Evolutionary conservation across 202 grass and related monocot genomes (phyloP), one percentile per base, ranked within the genome.

Genomic region (Elaeis oleifera): DNA sequence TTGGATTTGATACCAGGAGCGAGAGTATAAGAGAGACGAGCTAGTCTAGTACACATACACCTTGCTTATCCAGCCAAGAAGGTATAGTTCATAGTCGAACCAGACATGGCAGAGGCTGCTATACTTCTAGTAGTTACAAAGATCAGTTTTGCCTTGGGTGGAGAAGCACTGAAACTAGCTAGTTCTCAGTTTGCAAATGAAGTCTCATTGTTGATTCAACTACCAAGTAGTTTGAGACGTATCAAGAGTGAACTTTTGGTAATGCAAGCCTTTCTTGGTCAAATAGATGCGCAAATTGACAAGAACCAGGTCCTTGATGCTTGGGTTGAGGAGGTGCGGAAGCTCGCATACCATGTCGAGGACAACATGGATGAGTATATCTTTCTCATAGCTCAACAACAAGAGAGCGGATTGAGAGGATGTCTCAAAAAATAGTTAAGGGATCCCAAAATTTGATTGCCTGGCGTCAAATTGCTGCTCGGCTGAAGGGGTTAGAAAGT

Each of bases 291-390:
- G 4, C 20, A 16, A 18, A 17, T 19, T 29, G 58, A 54, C 0
- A 59, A n/a, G 13, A 55, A 61, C 73, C 64, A 61, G 63, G 60
- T 65, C 22, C 22, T 48, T 9, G 58, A 70, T 71, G 67, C 64
- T 1, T 85, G 78, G 81, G 54, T 89, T 62, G 25, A 3, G 0
- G 58, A 85, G 0, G 63, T 76, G 24, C 51, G 68, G 0, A 65
- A 71, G 0, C 1, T 79, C 1, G 74, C 86, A 17, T 67, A 70
- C 53, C 25, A 0, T 54, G 73, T 82, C 63, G 68, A 90, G 17
- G 83, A 90, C 75, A 61, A 67, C 4, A 51, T 80, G 20, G 79
- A 80, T 50, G 84, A 74, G 58, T 90, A 67, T 53, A 29, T 63
- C 5, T 75, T 74, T 61, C 6, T 78, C 16, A 31, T 81, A 49